Base-by-base conservation (phyloP, 176 grass and related monocot species). In the Bolboschoenus planiculmis region DNA sequence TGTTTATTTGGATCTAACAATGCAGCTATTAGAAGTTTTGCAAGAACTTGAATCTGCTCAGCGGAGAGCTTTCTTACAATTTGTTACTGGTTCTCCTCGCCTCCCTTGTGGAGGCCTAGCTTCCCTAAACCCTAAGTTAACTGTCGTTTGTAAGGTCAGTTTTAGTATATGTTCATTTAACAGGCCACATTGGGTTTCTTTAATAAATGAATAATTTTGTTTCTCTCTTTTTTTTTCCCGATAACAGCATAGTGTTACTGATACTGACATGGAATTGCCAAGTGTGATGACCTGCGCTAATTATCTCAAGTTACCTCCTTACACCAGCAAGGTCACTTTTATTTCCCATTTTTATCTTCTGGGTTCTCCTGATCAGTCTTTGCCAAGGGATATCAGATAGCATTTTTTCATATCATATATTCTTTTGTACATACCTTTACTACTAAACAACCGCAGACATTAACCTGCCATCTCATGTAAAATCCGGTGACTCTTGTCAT, bases 221-320 rank as follows among this genome's bases (percentile, higher is more conserved):
- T 90, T 62, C 85, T 58, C 33, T 53, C n/a, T n/a, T n/a, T n/a
- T n/a, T n/a, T 86, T 39, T 36, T 70, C 64, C 85, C 23, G 23
- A 81, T 82, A 86, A 87, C 93, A 99, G 92, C 84, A 93, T 85
- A 91, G 87, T 78, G 87, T 66, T 84, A 87, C 76, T 14, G 91
- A 93, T 10, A 87, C 62, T 48, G 93, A 99, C 29, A 43, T 87
- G 76, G 90, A 91, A 66, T 89, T 99, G 85, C 97, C 96, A 0
- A 99, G 97, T 72, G 97, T 99, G 83, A 99, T 99, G 97, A 99
- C 97, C 57, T 99, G 97, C 15, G 91, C 89, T 72, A 99, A 99
- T 88, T 99, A 99, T 86, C 93, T 99, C 7, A 99, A 99, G 80
- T 87, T 99, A 67, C 96, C 96, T 84, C 84, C 90, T 57, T 99